Evolutionary conservation across 768 basidiomycete species (phyloP).

Genomic region (Xanthoconium stramineum): DNA sequence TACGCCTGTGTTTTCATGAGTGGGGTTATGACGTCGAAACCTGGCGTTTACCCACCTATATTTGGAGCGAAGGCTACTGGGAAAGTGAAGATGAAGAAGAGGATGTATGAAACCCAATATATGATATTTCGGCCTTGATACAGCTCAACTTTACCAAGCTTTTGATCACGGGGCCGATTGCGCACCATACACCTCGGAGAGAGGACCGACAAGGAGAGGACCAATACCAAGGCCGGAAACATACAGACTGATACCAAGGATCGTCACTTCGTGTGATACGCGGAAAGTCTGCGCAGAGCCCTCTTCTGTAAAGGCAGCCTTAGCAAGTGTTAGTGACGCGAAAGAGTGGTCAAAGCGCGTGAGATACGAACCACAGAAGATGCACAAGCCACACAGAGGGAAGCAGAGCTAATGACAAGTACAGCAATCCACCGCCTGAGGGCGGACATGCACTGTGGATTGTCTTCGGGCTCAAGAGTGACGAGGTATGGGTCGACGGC

Average conservation of each 20-base stretch:
- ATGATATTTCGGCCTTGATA: conserved; percentile 56
- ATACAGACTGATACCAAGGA: conserved; percentile 47
- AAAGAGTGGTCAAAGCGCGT: neutral
- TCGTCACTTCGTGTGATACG: conserved; percentile 50
- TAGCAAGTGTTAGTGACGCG: neutral
- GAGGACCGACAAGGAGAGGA: conserved; percentile 38
- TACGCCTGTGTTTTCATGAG: conserved; percentile 37
- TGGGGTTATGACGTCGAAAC: neutral
- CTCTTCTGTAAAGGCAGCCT: conserved; percentile 64
- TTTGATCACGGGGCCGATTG: neutral
- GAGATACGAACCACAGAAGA: conserved; percentile 50
- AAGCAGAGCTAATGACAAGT: conserved; percentile 42
- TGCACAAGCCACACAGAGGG: conserved; percentile 51
- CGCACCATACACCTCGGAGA: conserved; percentile 38
- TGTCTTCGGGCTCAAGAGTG: conserved; percentile 38
- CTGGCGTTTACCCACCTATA: conserved; percentile 37
- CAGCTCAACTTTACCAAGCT: neutral
- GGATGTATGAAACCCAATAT: conserved; percentile 56
- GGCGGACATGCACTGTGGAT: conserved; percentile 40
- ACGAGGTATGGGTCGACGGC: conserved; percentile 27
- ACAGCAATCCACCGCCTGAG: conserved; percentile 49
- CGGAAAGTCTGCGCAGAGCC: conserved; percentile 52
- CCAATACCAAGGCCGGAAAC: conserved; percentile 36
- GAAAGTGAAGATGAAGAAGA: conserved; percentile 63
- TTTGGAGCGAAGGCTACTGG: conserved; percentile 74